phyloP scores from a whole-genome alignment of 768 basidiomycete genomes.

The Rhizopogon rudus region DNA sequence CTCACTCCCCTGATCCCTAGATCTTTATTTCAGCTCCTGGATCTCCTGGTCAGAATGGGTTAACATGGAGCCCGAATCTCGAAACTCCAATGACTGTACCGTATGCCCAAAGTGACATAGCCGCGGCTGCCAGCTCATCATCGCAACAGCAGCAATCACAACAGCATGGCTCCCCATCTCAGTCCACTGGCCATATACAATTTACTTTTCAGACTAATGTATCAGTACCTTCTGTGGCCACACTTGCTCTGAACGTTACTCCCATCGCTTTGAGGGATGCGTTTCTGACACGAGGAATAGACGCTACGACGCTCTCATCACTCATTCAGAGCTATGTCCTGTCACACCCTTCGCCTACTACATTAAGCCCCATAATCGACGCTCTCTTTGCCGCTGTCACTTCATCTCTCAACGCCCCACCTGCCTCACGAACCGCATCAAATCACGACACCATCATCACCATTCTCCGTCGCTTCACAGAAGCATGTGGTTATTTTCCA shows the following conservation, averaged over 20 bases:
- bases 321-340: conserved; percentile 49
- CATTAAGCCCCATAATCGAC: conserved; percentile 45
- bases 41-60: conserved; percentile 15
- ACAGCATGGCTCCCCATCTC: conserved; percentile 19
- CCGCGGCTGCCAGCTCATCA: conserved; percentile 24
- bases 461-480: conserved; percentile 47
- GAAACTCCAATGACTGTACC: conserved; percentile 32
- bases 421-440: conserved; percentile 30
- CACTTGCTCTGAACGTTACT: conserved; percentile 25
- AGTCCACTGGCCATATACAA: conserved; percentile 33
- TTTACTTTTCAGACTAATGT: conserved; percentile 41
- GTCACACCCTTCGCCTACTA: conserved; percentile 44
- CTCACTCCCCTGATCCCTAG: conserved; percentile 1
- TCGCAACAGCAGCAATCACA: conserved; percentile 23
- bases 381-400: conserved; percentile 51
- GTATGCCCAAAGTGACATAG: conserved; percentile 25
- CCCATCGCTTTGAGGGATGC: conserved; percentile 26
- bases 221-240: conserved; percentile 32
- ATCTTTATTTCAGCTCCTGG: conserved; percentile 9
- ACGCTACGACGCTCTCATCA: conserved; percentile 44
- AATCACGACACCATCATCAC: conserved; percentile 31
- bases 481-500: conserved; percentile 49
- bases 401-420: conserved; percentile 14
- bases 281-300: conserved; percentile 32
- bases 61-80: conserved; percentile 36